Evolutionary conservation across 495 filamentous ascomycete species (phyloP).

Genomic region (Cercophora newfieldiana): DNA sequence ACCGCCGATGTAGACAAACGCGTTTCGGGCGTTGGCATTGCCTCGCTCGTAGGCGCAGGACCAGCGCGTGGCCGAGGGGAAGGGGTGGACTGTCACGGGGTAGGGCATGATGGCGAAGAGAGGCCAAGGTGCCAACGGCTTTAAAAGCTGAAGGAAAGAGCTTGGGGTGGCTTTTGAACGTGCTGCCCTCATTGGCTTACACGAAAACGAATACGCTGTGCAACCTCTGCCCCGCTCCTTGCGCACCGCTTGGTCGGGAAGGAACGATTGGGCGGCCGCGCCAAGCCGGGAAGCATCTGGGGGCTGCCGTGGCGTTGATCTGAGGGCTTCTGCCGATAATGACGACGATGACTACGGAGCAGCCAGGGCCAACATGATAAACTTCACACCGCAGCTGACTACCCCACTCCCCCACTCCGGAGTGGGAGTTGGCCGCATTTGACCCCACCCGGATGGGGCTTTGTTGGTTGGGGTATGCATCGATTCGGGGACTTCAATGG

Average conservation of each 20-base stretch:
- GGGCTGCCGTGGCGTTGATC: not conserved
- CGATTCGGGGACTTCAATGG: no score
- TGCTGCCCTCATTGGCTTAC: not conserved
- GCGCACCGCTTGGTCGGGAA: not conserved
- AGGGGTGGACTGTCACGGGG: slow-evolving; percentile 6
- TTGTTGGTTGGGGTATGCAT: no score
- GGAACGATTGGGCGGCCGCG: not conserved
- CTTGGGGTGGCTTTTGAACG: not conserved
- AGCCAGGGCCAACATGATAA: no score
- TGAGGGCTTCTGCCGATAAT: not conserved
- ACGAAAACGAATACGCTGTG: not conserved
- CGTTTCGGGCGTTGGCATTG: slow-evolving; percentile 49
- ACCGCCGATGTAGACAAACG: slow-evolving; percentile 78
- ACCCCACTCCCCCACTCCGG: not conserved
- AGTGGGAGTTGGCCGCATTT: no score
- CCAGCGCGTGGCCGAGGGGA: not conserved
- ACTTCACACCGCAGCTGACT: not conserved
- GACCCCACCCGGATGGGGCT: not conserved
- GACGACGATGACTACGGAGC: not conserved
- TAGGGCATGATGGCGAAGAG: not conserved
- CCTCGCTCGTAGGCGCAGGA: slow-evolving; percentile 35
- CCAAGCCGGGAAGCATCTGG: not conserved
- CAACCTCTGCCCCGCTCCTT: not conserved
- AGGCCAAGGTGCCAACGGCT: not conserved
- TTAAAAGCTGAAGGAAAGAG: not conserved